Evolutionary conservation across 2,329 filamentous ascomycete species (phyloP), one percentile per base, ranked within the genome.

Genomic region (Fusarium sp.): DNA sequence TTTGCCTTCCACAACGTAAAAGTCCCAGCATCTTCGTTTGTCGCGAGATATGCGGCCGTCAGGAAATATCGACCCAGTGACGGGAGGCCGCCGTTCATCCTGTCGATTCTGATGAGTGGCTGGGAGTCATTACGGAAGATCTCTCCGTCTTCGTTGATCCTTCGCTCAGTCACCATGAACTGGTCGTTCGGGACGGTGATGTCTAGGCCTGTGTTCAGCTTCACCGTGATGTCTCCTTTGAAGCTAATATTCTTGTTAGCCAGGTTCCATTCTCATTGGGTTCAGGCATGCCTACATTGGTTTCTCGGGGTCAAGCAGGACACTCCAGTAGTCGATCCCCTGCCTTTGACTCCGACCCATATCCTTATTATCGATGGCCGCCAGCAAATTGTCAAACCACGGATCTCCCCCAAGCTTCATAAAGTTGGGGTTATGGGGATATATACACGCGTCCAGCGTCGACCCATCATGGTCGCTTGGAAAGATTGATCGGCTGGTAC

Each of bases 401-500:
- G 59, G 62, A 0, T 47, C 40, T 7, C 27, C 23, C 2, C 60
- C 57, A 6, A 69, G 18, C n/a, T 52, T 39, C 59, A 71, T 64
- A 34, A 68, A 7, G 2, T 7, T 28, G 4, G 66, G 68, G n/a
- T 28, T 34, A n/a, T 63, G 58, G 1, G 68, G 68, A 10, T 48
- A 6, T 18, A 72, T 28, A n/a, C 69, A 72, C 10, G 61, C 64
- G 11, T 15, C 7, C 2, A 71, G 11, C 11, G 36, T 15, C 1
- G 18, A 54, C 2, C 48, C 40, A 10, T 43, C 54, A 43, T 47
- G 63, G 5, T 31, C 40, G 7, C 43, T 41, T 5, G 48, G 18
- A 15, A 70, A 68, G 7, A 70, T 56, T 28, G 63, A 62, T n/a
- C 31, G 6, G n/a, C 65, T 58, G 27, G 48, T 68, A 6, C 63